Evolutionary conservation across 73 alveolate genomes (phyloP).

Genomic region (Paramecium primaurelia): DNA sequence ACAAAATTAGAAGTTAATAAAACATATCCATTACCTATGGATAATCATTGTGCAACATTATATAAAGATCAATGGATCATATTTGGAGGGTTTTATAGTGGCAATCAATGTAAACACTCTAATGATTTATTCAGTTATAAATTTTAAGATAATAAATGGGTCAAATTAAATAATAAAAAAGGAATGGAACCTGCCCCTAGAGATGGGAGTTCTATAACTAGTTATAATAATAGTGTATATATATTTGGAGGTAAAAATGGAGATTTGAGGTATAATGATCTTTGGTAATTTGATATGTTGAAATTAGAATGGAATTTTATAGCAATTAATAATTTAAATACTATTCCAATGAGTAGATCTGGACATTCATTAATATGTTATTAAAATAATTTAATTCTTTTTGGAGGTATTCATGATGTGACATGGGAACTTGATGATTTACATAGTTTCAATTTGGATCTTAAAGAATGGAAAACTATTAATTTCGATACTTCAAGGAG

Average conservation of each 20-base stretch:
- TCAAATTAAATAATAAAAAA: neutral
- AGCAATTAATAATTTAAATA: neutral
- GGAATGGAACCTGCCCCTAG: conserved; percentile 26
- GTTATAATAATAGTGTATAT: neutral
- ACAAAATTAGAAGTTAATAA: neutral
- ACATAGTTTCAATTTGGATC: conserved; percentile 62
- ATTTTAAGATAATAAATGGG: neutral
- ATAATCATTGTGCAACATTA: neutral
- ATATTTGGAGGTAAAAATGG: conserved; percentile 52
- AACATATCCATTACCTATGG: neutral
- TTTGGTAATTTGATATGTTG: conserved; percentile 65
- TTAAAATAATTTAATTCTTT: conserved; percentile 61
- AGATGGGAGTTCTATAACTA: neutral
- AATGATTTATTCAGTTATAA: neutral
- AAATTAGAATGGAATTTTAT: conserved; percentile 58
- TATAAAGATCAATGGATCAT: neutral
- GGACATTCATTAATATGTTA: conserved; percentile 69
- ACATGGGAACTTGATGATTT: conserved; percentile 82
- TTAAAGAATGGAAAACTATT: conserved; percentile 54
- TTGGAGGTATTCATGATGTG: conserved; percentile 84
- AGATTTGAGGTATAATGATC: conserved; percentile 62
- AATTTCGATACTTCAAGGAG: conserved; percentile 43
- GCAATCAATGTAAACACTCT: neutral
- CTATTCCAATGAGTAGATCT: conserved; percentile 65
- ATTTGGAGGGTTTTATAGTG: neutral